Percentiles rank a stretch among this genome's conserved stretches.
These are phyloP conservation scores for Breviolum minutum DNA, from an alignment of 73 alveolate genomes.

Conservation along the genomic window DNA sequence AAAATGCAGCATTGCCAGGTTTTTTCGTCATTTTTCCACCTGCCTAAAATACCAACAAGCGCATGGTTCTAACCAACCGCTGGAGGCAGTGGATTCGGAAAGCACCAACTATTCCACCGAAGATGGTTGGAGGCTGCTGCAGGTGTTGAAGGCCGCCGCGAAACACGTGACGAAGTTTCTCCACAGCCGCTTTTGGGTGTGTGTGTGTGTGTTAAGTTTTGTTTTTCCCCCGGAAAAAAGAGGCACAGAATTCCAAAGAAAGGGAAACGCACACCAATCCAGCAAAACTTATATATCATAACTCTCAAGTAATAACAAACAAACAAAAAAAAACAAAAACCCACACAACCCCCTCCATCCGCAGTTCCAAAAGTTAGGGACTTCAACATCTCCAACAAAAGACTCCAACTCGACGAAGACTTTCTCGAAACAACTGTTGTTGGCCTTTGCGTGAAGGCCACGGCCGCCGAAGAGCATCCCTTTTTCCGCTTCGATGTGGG, in stretches of 20 bases:
- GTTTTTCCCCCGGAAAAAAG: not conserved
- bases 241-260: not conserved
- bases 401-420: too few relatives aligned
- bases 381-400: too few relatives aligned
- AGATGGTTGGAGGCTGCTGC: constrained; percentile 97
- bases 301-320: too few relatives aligned
- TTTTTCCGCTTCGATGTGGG: constrained; percentile 96
- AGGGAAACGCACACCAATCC: not conserved
- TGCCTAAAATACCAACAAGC: too few relatives aligned
- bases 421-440: too few relatives aligned
- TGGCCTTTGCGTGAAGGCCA: too few relatives aligned
- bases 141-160: constrained; percentile 49
- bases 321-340: too few relatives aligned
- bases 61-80: too few relatives aligned
- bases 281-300: not conserved
- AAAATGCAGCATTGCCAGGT: too few relatives aligned
- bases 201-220: not conserved
- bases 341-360: too few relatives aligned
- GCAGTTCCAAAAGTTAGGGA: too few relatives aligned
- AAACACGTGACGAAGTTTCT: not conserved
- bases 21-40: too few relatives aligned
- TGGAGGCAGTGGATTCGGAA: constrained; percentile 97
- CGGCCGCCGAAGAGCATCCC: constrained; percentile 96
- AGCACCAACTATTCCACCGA: constrained; percentile 96
- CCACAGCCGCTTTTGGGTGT: not conserved